A percentile compares a stretch with the other conserved stretches of the same genome.
These are phyloP conservation scores for Apophysomyces elegans DNA, from an alignment of 371 early-diverging fungal species.

Conservation along the genomic window DNA sequence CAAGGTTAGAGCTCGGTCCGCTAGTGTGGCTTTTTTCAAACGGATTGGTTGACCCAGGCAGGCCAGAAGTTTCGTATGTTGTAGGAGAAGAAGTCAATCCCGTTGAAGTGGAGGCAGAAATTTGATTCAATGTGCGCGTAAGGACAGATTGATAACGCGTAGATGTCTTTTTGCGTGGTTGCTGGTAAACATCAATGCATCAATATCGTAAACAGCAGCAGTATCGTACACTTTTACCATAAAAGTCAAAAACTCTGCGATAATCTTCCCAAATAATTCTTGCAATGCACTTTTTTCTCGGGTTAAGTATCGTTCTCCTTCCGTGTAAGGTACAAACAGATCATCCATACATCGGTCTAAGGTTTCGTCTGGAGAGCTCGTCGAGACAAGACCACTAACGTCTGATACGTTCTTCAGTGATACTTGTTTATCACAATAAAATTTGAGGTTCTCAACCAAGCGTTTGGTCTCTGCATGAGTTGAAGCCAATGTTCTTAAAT, in stretches of 20 bases:
- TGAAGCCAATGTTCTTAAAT: conserved; percentile 77
- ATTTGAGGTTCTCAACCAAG: conserved; percentile 76
- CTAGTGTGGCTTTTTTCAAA: conserved; percentile 15
- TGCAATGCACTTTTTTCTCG: conserved; percentile 72
- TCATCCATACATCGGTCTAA: conserved; percentile 92
- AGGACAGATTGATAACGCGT: conserved; percentile 66
- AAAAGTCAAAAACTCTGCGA: conserved; percentile 45
- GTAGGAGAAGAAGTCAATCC: conserved; percentile 4
- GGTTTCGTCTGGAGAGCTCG: conserved; percentile 60
- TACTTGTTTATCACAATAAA: conserved; percentile 62
- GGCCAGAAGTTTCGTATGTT: neutral
- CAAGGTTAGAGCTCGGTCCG: conserved; percentile 23
- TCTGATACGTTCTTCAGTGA: conserved; percentile 29
- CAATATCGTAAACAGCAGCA: too few species aligned
- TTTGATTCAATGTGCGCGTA: conserved; percentile 73
- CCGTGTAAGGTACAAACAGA: conserved; percentile 93
- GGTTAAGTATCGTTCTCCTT: conserved; percentile 83
- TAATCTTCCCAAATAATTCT: conserved; percentile 65
- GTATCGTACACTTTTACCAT: conserved; percentile 34
- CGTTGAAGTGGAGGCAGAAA: conserved; percentile 55
- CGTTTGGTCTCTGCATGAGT: conserved; percentile 78
- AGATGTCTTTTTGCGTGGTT: conserved; percentile 62
- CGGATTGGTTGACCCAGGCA: conserved; percentile 19
- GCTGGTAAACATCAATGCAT: conserved; percentile 29
- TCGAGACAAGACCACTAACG: conserved; percentile 38